Evolutionary conservation across 1,284 basidiomycete species (phyloP), one percentile per base, ranked within the genome.

Genomic region (Porodaedalea pini): DNA sequence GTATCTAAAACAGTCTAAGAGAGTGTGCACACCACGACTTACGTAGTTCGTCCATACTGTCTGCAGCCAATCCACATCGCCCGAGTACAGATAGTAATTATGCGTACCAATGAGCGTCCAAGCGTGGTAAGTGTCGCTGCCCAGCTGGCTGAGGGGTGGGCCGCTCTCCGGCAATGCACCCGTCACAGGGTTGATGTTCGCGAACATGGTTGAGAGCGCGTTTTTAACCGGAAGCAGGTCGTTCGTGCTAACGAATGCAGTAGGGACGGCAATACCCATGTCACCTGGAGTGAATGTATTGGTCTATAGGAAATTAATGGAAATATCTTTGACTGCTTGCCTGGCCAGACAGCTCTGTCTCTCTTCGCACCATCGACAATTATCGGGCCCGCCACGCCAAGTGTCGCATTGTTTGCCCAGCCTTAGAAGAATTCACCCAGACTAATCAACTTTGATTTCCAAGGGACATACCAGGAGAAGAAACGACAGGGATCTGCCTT

Each of bases 281-380:
- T 84, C 81, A 45, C 80, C 78, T 77, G 43, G 8, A 50, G 27
- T 17, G 13, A n/a, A 45, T 40, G 7, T 48, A 27, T 21, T 7
- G 3, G 37, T 11, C 19, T 37, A n/a, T 17, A 29, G 37, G 17
- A 25, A 39, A 21, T 47, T 34, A n/a, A n/a, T n/a, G n/a, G 31
- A 29, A 41, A 27, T 11, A 29, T 31, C 13, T 29, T 34, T 36
- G 7, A 31, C 13, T 32, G 15, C 51, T 43, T 58, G 75, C 78
- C 81, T 65, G 80, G 80, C 80, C 80, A 82, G 15, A 82, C 79
- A 21, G 80, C 79, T n/a, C 79, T 72, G 62, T 83, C 82, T 6
- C 81, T 76, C 64, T 84, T 84, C 2, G 81, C 82, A 25, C 82
- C 82, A 59, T 84, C 82, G 4, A 84, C 81, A 49, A 84, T 82